Conservation (phyloP, 2,329 filamentous ascomycete genomes). For the Cytospora schulzeri region DNA sequence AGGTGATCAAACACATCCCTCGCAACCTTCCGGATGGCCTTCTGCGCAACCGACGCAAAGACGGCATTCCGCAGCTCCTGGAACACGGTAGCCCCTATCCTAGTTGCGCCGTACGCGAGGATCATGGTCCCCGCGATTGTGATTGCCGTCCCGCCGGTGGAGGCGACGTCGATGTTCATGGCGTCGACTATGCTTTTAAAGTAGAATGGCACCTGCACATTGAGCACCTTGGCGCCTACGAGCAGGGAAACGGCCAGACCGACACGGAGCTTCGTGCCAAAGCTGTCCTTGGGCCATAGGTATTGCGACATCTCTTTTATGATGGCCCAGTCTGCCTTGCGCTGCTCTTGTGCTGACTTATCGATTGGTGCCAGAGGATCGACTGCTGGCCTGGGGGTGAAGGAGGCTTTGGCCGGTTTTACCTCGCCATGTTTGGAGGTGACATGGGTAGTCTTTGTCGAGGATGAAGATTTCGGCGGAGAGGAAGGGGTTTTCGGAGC, state of each 20-base stretch:
- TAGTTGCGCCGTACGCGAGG: conserved; percentile 84
- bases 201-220: conserved; percentile 98
- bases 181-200: conserved; percentile 98
- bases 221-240: conserved; percentile 89
- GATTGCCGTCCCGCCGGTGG: conserved; percentile 82
- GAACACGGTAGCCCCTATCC: conserved; percentile 86
- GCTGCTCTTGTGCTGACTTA: conserved; percentile 79
- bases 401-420: background rate
- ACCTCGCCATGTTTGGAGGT: background rate
- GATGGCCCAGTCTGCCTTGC: conserved; percentile 97
- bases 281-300: conserved; percentile 89
- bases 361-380: conserved; percentile 67
- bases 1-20: conserved; percentile 91
- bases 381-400: conserved; percentile 19
- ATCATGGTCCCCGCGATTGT: conserved; percentile 92
- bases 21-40: conserved; percentile 89
- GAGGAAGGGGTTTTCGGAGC: conserved; percentile 3
- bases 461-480: background rate
- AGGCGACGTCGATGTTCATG: conserved; percentile 94
- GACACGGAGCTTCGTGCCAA: conserved; percentile 82
- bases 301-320: conserved; percentile 98
- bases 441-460: background rate
- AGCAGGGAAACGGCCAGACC: conserved; percentile 81
- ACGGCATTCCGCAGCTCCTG: conserved; percentile 95
- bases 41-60: conserved; percentile 95